Conservation (phyloP, 1,284 basidiomycete genomes). For the Tetrapyrgos nigripes region DNA sequence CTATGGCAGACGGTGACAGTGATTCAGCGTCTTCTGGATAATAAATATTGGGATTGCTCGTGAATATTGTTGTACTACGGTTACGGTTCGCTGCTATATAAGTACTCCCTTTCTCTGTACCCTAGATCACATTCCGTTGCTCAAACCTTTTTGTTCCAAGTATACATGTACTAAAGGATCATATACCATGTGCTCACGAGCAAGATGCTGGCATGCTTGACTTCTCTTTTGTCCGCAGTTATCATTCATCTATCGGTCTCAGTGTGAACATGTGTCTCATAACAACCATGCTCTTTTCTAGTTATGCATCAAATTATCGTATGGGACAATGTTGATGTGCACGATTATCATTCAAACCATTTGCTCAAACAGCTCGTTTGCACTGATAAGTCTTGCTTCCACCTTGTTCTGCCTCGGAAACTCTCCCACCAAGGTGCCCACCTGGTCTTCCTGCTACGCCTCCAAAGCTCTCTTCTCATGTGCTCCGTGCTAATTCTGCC, state of each 20-base stretch:
- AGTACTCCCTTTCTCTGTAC: neutral
- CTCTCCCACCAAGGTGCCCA: neutral
- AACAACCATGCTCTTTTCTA: neutral
- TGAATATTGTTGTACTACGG: neutral
- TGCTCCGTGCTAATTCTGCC: neutral
- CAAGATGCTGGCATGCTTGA: neutral
- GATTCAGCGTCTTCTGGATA: slow-evolving; percentile 66
- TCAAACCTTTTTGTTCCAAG: neutral
- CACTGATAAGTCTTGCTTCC: neutral
- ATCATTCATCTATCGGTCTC: neutral
- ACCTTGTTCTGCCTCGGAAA: neutral
- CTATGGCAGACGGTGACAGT: slow-evolving; percentile 66
- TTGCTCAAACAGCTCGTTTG: neutral
- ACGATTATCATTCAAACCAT: neutral
- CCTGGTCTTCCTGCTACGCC: neutral
- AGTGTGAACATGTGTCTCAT: neutral
- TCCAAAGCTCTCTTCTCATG: neutral
- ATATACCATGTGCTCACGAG: neutral
- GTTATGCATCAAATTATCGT: neutral
- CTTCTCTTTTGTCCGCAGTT: neutral
- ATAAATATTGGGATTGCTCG: slow-evolving; percentile 19
- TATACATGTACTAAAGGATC: neutral
- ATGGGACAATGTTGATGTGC: neutral
- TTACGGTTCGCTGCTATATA: neutral
- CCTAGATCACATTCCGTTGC: slow-evolving; percentile 1